Base-by-base conservation (phyloP, 345 rosid genomes). In the Triadica sebifera region DNA sequence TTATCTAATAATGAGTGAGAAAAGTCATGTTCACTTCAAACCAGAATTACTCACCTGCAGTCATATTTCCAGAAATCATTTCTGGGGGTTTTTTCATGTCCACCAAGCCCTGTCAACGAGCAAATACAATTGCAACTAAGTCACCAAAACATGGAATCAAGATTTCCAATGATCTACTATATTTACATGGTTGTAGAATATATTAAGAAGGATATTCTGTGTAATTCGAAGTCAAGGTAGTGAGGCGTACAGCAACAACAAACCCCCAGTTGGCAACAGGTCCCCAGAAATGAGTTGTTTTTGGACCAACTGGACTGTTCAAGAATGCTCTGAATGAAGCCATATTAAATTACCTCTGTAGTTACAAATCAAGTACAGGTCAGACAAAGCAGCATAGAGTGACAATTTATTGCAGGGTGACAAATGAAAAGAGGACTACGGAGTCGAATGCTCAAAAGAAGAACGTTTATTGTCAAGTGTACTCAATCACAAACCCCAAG, bases 1-100 rank as follows among this genome's bases (percentile, higher is more conserved):
- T 15, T 15, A 67, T 47, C 38, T 5, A 46, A 39, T 45, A 62
- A n/a, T 49, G 49, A 64, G 73, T 1, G 19, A 29, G 70, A 55
- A 67, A 12, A 13, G 2, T 19, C 46, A 50, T 4, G 17, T 3
- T 65, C 60, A 37, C 50, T 69, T 65, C 34, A 37, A 62, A 20
- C 4, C 71, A 41, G n/a, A 46, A 52, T 67, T 41, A 12, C 49
- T 72, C 41, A 89, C 97, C 97, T 77, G 88, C 82, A 0, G 97
- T 86, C 96, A 93, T 93, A 82, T 89, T 89, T 72, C 96, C 89
- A 2, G 99, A 95, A 67, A 95, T 91, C 96, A 85, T 82, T 79
- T 95, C 96, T 0, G 98, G 97, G n/a, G 99, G 97, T 76, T 95
- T 95, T 8, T 91, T 80, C 91, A 88, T 88, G 84, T 95, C 98